These are phyloP conservation scores for Termitomyces titanicus DNA, from an alignment of 768 basidiomycete species.

Conservation along the genomic window DNA sequence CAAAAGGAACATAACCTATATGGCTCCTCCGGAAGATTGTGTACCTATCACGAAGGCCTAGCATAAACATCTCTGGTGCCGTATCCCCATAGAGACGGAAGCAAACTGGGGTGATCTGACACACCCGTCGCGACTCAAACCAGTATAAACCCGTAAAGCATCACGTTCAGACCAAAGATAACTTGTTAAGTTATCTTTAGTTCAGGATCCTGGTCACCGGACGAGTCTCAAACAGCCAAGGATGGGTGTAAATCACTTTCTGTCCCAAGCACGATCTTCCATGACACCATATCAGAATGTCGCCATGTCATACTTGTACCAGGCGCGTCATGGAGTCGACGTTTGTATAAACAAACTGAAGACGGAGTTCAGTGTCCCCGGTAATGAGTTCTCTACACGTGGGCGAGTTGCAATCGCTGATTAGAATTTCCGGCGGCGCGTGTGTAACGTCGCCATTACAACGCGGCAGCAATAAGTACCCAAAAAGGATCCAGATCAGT, in stretches of 20 bases:
- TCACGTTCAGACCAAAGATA: neutral
- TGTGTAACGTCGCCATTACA: conserved; percentile 1
- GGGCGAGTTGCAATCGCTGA: conserved; percentile 1
- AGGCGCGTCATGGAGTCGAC: neutral
- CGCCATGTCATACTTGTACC: neutral
- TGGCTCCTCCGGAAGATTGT: conserved; percentile 15
- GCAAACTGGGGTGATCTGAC: conserved; percentile 7
- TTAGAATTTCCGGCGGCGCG: conserved; percentile 11
- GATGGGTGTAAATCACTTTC: neutral
- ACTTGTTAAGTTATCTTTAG: conserved; percentile 1
- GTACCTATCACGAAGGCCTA: conserved; percentile 18
- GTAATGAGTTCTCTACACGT: conserved; percentile 4
- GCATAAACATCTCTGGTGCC: conserved; percentile 11
- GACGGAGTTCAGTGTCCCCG: neutral
- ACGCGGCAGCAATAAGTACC: neutral
- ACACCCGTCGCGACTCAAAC: conserved; percentile 5
- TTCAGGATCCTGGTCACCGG: conserved; percentile 2
- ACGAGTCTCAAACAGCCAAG: neutral
- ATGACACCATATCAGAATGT: conserved; percentile 1
- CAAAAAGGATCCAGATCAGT: neutral
- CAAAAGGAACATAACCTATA: conserved; percentile 15
- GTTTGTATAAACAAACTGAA: neutral
- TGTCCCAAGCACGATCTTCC: neutral
- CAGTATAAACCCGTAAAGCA: conserved; percentile 10
- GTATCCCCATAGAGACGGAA: conserved; percentile 18